Percentiles rank a stretch among this genome's conserved stretches.
phyloP scores from a whole-genome alignment of 495 filamentous ascomycete genomes.

The Hypomontagnella monticulosa region DNA sequence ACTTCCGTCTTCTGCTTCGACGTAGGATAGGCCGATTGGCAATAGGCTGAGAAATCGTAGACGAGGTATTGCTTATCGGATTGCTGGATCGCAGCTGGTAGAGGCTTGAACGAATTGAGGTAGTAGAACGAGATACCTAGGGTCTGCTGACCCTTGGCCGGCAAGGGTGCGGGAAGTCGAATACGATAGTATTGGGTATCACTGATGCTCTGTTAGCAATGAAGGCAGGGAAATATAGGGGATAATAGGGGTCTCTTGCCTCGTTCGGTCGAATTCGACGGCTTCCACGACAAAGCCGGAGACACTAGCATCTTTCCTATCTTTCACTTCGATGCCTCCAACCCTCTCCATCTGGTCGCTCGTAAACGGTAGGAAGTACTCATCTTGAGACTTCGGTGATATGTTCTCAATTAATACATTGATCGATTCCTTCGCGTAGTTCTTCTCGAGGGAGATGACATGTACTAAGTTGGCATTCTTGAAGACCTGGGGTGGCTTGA shows the following conservation, averaged over 20 bases:
- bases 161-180: constrained; percentile 76
- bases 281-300: constrained; percentile 73
- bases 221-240: not conserved
- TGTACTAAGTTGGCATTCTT: constrained; percentile 92
- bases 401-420: constrained; percentile 95
- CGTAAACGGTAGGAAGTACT: constrained; percentile 90
- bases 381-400: constrained; percentile 73
- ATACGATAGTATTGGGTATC: constrained; percentile 86
- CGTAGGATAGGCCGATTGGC: constrained; percentile 81
- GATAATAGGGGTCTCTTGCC: constrained; percentile 52
- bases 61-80: constrained; percentile 85
- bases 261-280: constrained; percentile 69
- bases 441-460: constrained; percentile 90
- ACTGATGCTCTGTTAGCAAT: constrained; percentile 56
- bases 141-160: constrained; percentile 79
- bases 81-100: constrained; percentile 83
- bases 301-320: constrained; percentile 80
- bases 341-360: constrained; percentile 75
- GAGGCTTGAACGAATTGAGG: constrained; percentile 76
- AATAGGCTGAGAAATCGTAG: constrained; percentile 84
- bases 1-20: constrained; percentile 96
- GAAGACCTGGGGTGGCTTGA: constrained; percentile 89
- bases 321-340: constrained; percentile 87
- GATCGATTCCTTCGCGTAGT: constrained; percentile 85
- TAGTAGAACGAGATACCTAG: constrained; percentile 85